Base-by-base conservation (phyloP, 805 yeast species). In the Metschnikowia borealis region DNA sequence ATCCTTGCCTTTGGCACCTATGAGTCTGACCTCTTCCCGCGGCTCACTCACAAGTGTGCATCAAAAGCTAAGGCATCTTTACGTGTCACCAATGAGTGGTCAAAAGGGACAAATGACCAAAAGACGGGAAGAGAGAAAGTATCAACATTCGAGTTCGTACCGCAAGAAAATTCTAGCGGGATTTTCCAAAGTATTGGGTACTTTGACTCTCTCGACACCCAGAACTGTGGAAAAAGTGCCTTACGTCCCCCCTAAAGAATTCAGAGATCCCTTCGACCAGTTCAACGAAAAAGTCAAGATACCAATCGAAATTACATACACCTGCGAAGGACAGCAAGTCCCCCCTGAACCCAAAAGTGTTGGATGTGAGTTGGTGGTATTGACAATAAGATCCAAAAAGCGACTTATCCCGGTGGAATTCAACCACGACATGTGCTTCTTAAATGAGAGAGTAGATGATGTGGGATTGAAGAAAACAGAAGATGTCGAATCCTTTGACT, bases 391-490 rank as follows among this genome's bases (percentile, higher is more conserved):
- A 32, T 66, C 76, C 2, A 60, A 59, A 20, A 71, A 69, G 44
- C 62, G 71, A 46, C 62, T 55, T 7, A 67, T 73, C 14, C 78
- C 78, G 1, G 60, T 73, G 5, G 76, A 72, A 38, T 57, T 73
- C 52, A 67, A 65, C 50, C 74, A 69, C 48, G 75, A 70, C 23
- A 64, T 71, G 67, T 68, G 70, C 49, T 69, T 70, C 53, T 54
- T 58, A 14, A 73, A 70, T 40, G 65, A 66, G 20, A 67, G 66
- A 31, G 64, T 64, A 34, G 59, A 53, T 31, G 63, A 67, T 18
- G 66, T 65, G 41, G 58, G 59, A 5, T 53, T 54, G 21, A 60
- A 57, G 38, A 56, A 57, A 20, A 32, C 46, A 4, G 54, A 49
- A 4, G 57, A 59, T 26, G 45, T 50, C 37, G 70, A 64, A 29